Evolutionary conservation across 768 basidiomycete genomes (phyloP).

Genomic region (Mycena rebaudengoi): DNA sequence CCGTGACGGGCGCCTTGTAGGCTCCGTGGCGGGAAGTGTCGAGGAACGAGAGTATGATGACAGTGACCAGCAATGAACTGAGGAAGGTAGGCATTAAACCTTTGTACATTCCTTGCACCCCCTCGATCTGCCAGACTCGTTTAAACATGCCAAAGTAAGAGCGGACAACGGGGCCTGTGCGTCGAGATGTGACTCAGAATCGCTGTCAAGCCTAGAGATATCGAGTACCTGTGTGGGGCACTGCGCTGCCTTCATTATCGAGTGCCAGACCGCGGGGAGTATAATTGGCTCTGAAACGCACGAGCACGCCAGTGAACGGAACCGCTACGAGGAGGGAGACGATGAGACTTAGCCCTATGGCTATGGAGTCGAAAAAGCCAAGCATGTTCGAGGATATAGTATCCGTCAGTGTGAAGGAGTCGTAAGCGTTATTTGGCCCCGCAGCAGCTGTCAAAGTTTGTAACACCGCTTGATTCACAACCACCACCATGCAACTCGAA

Average conservation of each 20-base stretch:
- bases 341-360: constrained; percentile 55
- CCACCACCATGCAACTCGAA: too few relatives aligned
- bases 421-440: too few relatives aligned
- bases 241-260: constrained; percentile 73
- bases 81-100: constrained; percentile 66
- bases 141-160: constrained; percentile 79
- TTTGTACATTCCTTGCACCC: constrained; percentile 72
- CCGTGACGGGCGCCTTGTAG: constrained; percentile 70
- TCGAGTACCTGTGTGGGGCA: constrained; percentile 60
- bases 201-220: constrained; percentile 76
- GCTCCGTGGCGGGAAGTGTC: constrained; percentile 70
- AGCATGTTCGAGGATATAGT: too few relatives aligned
- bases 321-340: constrained; percentile 67
- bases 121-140: constrained; percentile 79
- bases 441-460: too few relatives aligned
- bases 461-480: too few relatives aligned
- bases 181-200: constrained; percentile 76
- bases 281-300: constrained; percentile 85
- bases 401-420: too few relatives aligned
- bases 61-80: constrained; percentile 63
- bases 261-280: constrained; percentile 86
- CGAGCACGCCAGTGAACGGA: constrained; percentile 72
- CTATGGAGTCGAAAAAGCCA: constrained; percentile 44
- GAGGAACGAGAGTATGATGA: constrained; percentile 65
- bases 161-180: constrained; percentile 80